Conservation (phyloP, 2,329 filamentous ascomycete genomes). For the Elsinoe fawcettii region DNA sequence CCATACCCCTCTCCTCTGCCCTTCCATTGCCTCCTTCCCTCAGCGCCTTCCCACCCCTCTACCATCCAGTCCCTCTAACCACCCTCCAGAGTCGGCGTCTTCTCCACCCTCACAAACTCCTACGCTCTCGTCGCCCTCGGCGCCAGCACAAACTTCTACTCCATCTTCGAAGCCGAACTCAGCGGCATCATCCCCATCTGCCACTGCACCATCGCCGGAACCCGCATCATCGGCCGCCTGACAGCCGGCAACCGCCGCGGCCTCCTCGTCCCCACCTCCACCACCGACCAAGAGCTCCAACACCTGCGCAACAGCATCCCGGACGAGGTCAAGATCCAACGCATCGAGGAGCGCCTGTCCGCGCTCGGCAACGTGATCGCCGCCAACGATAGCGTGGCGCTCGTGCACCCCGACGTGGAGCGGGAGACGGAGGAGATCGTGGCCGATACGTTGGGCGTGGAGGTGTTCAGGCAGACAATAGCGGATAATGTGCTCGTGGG, state of each 20-base stretch:
- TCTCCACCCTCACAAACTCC: slow-evolving; percentile 91
- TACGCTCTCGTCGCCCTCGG: slow-evolving; percentile 92
- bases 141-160: slow-evolving; percentile 98
- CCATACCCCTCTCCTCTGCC: slow-evolving; percentile 16
- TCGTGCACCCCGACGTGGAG: slow-evolving; percentile 93
- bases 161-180: slow-evolving; percentile 91
- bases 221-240: slow-evolving; percentile 88
- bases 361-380: slow-evolving; percentile 96
- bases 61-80: not conserved
- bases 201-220: slow-evolving; percentile 92
- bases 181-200: slow-evolving; percentile 97
- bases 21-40: slow-evolving; percentile 8
- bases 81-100: slow-evolving; percentile 75
- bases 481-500: slow-evolving; percentile 95
- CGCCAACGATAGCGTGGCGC: slow-evolving; percentile 90
- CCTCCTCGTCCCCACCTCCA: slow-evolving; percentile 89
- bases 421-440: slow-evolving; percentile 98
- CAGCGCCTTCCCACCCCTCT: not conserved
- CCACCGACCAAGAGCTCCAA: slow-evolving; percentile 95
- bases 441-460: slow-evolving; percentile 82
- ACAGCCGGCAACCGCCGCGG: slow-evolving; percentile 96
- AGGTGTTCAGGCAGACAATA: slow-evolving; percentile 89
- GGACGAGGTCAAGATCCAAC: slow-evolving; percentile 85
- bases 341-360: slow-evolving; percentile 93
- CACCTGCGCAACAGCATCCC: slow-evolving; percentile 93